These are phyloP conservation scores for Epichloe festucae DNA, from an alignment of 2,329 filamentous ascomycete species.

Conservation along the genomic window DNA sequence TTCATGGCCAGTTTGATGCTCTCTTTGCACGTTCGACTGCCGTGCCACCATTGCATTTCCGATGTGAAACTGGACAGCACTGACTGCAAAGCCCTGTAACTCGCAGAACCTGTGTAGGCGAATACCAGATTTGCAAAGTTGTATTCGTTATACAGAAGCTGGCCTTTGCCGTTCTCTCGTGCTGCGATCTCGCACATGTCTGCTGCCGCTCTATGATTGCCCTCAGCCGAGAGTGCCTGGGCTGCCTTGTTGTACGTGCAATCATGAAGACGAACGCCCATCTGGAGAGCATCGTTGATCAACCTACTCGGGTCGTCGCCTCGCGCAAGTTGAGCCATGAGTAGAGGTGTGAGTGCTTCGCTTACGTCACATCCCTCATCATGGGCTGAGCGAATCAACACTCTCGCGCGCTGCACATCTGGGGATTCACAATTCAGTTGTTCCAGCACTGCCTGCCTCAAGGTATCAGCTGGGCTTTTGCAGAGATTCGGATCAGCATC, in stretches of 20 bases:
- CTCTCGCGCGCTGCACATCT: conserved; percentile 20
- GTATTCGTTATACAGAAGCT: conserved; percentile 22
- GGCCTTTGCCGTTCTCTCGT: conserved; percentile 22
- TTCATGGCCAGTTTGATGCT: conserved; percentile 27
- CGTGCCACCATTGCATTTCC: conserved; percentile 23
- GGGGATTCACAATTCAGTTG: conserved; percentile 21
- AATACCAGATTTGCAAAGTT: conserved; percentile 26
- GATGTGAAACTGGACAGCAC: conserved; percentile 20
- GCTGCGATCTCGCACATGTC: conserved; percentile 24
- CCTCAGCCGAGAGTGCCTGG: conserved; percentile 16
- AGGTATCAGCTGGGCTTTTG: conserved; percentile 9
- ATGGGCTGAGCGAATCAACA: conserved; percentile 27
- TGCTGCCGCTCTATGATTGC: conserved; percentile 18
- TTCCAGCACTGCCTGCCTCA: conserved; percentile 35
- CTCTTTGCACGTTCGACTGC: conserved; percentile 23
- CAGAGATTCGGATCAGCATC: background rate
- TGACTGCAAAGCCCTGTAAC: conserved; percentile 18
- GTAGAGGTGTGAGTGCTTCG: conserved; percentile 25
- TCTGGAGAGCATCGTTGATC: conserved; percentile 16
- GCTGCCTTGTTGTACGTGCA: conserved; percentile 24
- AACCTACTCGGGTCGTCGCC: conserved; percentile 16
- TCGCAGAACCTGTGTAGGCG: conserved; percentile 19
- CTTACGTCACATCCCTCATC: conserved; percentile 28
- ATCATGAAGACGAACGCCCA: conserved; percentile 20
- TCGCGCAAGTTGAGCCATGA: conserved; percentile 23